Evolutionary conservation across 768 basidiomycete species (phyloP), one percentile per base, ranked within the genome.

Genomic region (Kwoniella botswanensis): DNA sequence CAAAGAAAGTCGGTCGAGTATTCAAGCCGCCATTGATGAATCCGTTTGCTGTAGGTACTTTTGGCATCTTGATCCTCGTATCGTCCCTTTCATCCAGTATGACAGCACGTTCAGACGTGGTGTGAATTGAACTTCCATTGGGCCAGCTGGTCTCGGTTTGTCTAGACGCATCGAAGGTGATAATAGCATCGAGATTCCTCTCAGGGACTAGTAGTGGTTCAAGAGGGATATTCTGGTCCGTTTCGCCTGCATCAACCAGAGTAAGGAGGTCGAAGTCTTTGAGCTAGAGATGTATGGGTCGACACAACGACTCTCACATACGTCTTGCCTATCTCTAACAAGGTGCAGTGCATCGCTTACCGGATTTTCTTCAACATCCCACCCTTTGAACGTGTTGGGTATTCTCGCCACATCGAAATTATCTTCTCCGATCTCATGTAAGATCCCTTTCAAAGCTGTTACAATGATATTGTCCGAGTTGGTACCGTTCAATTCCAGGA

Each of bases 201-300:
- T 88, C 86, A 59, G 88, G 90, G 29, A 92, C 89, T 64, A 94
- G 86, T 35, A 92, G 83, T 1, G 90, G 90, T n/a, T 88, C 88
- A 24, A 91, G 85, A 0, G 93, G 93, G 4, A 92, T 78, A 76
- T 91, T 82, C 62, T 82, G 81, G 66, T 82, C 79, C 42, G 79
- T 79, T 69, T 78, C 73, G 4, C 83, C 83, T 6, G 73, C 82
- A 61, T 84, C 83, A 50, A 84, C 80, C 13, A 84, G 74, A 21
- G 82, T 82, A 29, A 84, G 58, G 58, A 75, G 71, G 5, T 64
- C 35, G 29, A 75, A 76, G 50, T 60, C 59, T 43, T 60, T 60
- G 35, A 60, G n/a, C 59, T 60, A 43, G 2, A 35, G 13, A 56
- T 22, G 5, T n/a, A 58, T 35, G 35, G 35, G 7, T 35, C 35